Evolutionary conservation across 2,329 filamentous ascomycete genomes (phyloP).

Genomic region (Pestalotiopsis fici): DNA sequence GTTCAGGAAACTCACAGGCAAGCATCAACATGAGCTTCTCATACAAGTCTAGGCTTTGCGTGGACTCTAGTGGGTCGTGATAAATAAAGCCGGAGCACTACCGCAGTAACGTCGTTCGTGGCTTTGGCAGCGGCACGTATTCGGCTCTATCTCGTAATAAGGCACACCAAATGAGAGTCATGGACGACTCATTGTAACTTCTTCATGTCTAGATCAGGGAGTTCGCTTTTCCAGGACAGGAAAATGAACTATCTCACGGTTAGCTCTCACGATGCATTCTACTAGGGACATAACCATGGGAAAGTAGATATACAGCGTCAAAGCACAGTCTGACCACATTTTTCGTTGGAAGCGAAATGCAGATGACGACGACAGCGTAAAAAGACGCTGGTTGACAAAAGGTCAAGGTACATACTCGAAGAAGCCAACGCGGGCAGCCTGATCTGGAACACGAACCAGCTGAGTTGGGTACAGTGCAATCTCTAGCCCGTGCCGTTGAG

Average conservation of each 20-base stretch:
- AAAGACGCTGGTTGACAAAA: background rate
- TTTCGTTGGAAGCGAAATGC: background rate
- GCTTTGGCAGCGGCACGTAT: background rate
- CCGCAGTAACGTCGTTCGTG: background rate
- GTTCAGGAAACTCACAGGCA: background rate
- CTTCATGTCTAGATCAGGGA: background rate
- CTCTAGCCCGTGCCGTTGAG: background rate
- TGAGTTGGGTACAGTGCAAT: background rate
- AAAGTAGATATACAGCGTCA: background rate
- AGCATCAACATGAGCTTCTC: background rate
- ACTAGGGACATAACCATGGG: background rate
- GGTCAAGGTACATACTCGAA: background rate
- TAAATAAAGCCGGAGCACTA: background rate
- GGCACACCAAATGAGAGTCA: background rate
- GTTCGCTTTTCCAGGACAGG: constrained; percentile 1
- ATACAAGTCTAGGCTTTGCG: background rate
- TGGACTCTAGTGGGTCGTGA: background rate
- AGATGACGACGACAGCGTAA: background rate
- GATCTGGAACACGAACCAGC: background rate
- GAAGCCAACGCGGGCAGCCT: background rate
- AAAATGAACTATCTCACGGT: background rate
- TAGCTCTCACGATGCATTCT: background rate
- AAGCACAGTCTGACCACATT: background rate
- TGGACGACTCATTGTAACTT: background rate
- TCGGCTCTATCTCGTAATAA: background rate